Evolutionary conservation across 495 filamentous ascomycete genomes (phyloP).

Genomic region (Aspergillus nidulans): DNA sequence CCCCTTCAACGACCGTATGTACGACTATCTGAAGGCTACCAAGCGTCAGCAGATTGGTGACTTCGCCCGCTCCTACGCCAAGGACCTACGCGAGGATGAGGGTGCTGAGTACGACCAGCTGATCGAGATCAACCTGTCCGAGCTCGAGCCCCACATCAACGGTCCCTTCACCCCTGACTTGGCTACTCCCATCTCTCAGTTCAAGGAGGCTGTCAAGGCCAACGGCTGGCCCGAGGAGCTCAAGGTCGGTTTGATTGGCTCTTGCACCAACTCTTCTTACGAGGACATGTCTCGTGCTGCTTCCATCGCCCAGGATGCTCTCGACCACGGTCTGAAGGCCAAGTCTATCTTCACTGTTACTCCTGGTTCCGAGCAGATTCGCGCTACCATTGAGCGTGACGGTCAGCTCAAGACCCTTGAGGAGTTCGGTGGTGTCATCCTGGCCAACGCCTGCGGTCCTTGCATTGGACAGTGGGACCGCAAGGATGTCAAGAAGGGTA

Average conservation of each 20-base stretch:
- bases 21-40: constrained; percentile 77
- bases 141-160: constrained; percentile 94
- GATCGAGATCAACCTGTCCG: constrained; percentile 86
- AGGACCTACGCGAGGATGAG: constrained; percentile 81
- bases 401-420: constrained; percentile 72
- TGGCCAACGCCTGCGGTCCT: constrained; percentile 94
- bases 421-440: constrained; percentile 87
- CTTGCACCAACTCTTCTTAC: constrained; percentile 98
- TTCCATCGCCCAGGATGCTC: constrained; percentile 83
- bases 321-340: constrained; percentile 79
- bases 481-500: constrained; percentile 91
- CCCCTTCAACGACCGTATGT: constrained; percentile 68
- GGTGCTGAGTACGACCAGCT: constrained; percentile 88
- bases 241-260: constrained; percentile 89
- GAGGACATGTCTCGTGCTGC: constrained; percentile 96
- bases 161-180: constrained; percentile 95
- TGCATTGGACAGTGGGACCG: constrained; percentile 91
- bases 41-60: constrained; percentile 73
- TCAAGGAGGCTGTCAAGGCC: constrained; percentile 67
- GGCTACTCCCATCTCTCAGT: constrained; percentile 84
- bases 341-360: constrained; percentile 92
- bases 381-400: constrained; percentile 85
- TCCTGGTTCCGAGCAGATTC: constrained; percentile 93
- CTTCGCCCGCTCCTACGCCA: constrained; percentile 63
- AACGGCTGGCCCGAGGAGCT: constrained; percentile 89